phyloP scores from a whole-genome alignment of 192 early-diverging fungal genomes.

The Backusella australiensis region DNA sequence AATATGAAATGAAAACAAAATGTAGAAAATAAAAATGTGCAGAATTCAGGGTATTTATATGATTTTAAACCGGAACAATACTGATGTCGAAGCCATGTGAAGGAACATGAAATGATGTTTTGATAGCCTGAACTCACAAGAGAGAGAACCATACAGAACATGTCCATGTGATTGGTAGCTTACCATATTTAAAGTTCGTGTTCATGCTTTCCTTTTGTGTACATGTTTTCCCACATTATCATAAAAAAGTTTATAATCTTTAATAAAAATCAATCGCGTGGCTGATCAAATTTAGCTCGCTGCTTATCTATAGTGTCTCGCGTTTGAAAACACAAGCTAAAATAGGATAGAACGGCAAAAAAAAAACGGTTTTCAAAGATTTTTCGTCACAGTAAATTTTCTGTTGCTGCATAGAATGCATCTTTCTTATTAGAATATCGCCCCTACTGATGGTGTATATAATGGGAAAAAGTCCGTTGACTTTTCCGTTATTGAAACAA shows the following conservation, averaged over 20 bases:
- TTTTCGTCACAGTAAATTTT: too few relatives aligned
- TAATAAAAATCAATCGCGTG: neutral
- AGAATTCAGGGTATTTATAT: neutral
- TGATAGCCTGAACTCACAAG: neutral
- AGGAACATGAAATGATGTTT: conserved; percentile 4
- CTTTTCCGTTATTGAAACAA: too few relatives aligned
- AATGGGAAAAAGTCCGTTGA: too few relatives aligned
- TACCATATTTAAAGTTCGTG: neutral
- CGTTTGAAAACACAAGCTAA: too few relatives aligned
- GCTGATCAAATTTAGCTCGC: neutral
- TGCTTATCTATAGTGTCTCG: neutral
- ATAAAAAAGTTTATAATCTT: conserved; percentile 1
- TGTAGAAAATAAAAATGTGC: neutral
- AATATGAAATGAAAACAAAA: neutral
- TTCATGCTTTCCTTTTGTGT: neutral
- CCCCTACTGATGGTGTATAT: too few relatives aligned
- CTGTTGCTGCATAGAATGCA: too few relatives aligned
- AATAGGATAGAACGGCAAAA: too few relatives aligned
- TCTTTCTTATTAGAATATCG: too few relatives aligned
- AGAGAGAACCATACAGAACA: neutral
- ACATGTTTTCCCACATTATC: neutral
- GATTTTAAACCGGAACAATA: neutral
- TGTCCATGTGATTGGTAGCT: neutral
- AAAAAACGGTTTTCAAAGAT: too few relatives aligned
- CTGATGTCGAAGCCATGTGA: neutral